A percentile compares a stretch with the other conserved stretches of the same genome.
Evolutionary conservation across 1,284 basidiomycete species (phyloP).

Genomic region (Ceratobasidium sp.): DNA sequence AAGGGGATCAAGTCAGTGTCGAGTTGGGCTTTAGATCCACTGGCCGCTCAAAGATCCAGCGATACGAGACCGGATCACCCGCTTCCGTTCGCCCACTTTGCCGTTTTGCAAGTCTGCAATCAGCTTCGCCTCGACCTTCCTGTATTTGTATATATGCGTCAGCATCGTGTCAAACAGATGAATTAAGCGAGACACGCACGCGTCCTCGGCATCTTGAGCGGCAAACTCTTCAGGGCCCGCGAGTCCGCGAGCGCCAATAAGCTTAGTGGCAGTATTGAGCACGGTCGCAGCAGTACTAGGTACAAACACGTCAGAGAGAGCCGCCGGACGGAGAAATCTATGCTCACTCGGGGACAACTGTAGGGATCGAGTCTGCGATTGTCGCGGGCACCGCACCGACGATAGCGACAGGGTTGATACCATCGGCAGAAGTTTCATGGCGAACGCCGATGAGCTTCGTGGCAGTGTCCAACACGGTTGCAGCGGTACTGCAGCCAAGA

Average conservation of each 20-base stretch:
- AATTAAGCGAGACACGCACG: neutral
- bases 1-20: neutral
- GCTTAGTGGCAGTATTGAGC: constrained; percentile 14
- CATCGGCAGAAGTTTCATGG: neutral
- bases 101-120: constrained; percentile 38
- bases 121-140: constrained; percentile 36
- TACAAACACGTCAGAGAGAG: neutral
- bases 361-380: constrained; percentile 2
- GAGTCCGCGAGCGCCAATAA: constrained; percentile 31
- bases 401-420: neutral
- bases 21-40: constrained; percentile 19
- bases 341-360: constrained; percentile 6
- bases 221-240: constrained; percentile 27
- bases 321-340: neutral
- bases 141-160: neutral
- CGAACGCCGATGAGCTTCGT: neutral
- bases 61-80: constrained; percentile 32
- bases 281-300: constrained; percentile 1
- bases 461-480: neutral
- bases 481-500: neutral
- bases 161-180: neutral
- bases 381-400: constrained; percentile 1
- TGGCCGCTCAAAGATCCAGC: constrained; percentile 42
- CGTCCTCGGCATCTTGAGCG: no score
- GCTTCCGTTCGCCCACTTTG: constrained; percentile 30